phyloP scores from a whole-genome alignment of 176 grass and related monocot genomes.

The Chrysopogon serrulatus region DNA sequence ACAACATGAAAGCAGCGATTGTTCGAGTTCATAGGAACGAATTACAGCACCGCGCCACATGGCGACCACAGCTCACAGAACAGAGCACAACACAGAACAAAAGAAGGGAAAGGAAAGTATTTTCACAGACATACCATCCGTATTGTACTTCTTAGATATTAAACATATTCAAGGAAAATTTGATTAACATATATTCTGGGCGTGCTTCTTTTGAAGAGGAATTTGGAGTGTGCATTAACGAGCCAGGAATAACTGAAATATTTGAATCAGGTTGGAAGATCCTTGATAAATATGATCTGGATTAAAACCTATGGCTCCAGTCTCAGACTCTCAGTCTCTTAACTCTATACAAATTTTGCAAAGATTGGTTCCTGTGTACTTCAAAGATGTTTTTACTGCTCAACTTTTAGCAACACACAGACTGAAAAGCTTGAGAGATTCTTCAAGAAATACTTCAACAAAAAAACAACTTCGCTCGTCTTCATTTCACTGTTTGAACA shows the following conservation, averaged over 20 bases:
- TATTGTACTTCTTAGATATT: slow-evolving; percentile 47
- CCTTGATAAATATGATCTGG: slow-evolving; percentile 57
- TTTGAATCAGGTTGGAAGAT: slow-evolving; percentile 51
- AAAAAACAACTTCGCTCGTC: slow-evolving; percentile 38
- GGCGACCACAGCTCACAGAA: too few relatives aligned
- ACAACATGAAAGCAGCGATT: too few relatives aligned
- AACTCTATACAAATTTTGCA: slow-evolving; percentile 42
- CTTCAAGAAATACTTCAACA: slow-evolving; percentile 59
- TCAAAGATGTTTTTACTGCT: slow-evolving; percentile 58
- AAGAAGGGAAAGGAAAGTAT: too few relatives aligned
- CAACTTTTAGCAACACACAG: slow-evolving; percentile 43
- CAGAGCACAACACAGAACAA: too few relatives aligned
- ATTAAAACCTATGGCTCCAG: slow-evolving; percentile 53
- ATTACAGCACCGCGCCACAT: too few relatives aligned
- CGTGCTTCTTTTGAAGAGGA: slow-evolving; percentile 40
- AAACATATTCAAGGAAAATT: slow-evolving; percentile 37
- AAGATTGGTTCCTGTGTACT: slow-evolving; percentile 52
- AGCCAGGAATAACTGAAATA: slow-evolving; percentile 38
- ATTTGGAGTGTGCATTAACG: slow-evolving; percentile 38
- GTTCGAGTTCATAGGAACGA: too few relatives aligned
- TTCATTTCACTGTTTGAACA: slow-evolving; percentile 70
- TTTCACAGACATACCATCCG: slow-evolving; percentile 43
- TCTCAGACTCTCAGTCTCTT: too few relatives aligned
- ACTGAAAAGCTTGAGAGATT: slow-evolving; percentile 47
- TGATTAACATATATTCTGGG: slow-evolving; percentile 41